Percentiles rank a stretch among this genome's conserved stretches.
These are phyloP conservation scores for Astragalus membranaceus DNA, from an alignment of 306 rosid species.

Conservation along the genomic window DNA sequence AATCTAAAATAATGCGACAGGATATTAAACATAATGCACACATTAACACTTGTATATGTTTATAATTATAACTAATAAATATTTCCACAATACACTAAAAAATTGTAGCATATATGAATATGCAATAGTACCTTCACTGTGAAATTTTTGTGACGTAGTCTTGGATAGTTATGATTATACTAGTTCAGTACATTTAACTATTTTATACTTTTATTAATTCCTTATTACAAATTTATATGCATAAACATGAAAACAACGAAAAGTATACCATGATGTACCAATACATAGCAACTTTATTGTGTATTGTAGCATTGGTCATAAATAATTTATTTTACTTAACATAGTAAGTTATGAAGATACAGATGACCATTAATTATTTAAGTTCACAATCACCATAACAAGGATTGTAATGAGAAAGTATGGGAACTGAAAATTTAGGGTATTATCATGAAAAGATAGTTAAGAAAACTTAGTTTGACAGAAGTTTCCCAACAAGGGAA, in stretches of 20 bases:
- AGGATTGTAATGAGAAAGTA: too few relatives aligned
- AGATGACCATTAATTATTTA: not conserved
- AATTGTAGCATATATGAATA: not conserved
- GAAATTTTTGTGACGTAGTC: not conserved
- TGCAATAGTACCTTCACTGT: not conserved
- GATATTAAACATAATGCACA: not conserved
- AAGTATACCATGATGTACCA: not conserved
- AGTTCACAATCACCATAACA: too few relatives aligned
- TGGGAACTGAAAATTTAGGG: too few relatives aligned
- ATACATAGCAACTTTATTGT: not conserved
- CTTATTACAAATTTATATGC: not conserved
- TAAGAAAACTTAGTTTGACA: not conserved
- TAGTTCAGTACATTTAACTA: not conserved
- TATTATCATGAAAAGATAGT: not conserved
- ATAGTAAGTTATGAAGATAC: not conserved
- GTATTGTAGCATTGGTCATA: not conserved
- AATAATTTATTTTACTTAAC: not conserved
- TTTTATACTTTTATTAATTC: not conserved
- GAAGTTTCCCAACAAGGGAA: not conserved
- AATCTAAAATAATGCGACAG: not conserved
- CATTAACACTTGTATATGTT: not conserved
- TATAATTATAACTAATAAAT: not conserved
- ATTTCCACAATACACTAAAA: not conserved
- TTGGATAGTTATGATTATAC: not conserved
- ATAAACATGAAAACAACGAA: not conserved